Evolutionary conservation across 768 basidiomycete genomes (phyloP), one percentile per base, ranked within the genome.

Genomic region (Tulasnella sp.): DNA sequence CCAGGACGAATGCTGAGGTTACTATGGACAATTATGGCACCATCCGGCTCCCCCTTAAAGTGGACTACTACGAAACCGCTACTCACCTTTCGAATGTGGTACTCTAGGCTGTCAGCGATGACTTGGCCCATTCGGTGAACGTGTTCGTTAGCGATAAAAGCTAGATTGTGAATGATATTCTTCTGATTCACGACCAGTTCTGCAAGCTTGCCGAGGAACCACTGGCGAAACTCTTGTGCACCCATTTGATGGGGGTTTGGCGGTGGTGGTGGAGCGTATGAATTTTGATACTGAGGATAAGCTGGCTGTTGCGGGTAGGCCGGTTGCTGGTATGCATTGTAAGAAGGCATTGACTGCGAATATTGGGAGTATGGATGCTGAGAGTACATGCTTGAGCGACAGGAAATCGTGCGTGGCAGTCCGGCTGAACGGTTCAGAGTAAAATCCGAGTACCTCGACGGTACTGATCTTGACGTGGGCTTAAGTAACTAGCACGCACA

Each of bases 121-220:
- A 94, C 90, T 76, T 92, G 91, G 77, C 92, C 90, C 86, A 91
- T 94, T 62, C 92, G 90, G 2, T 82, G 34, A 52, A 89, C 86
- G 84, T 93, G 92, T 78, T 97, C 94, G 86, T 95, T 93, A 76
- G 98, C 97, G 82, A 94, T 90, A 89, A 96, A 92, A 44, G 98
- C 98, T 21, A 99, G 86, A 80, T 89, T 90, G 87, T 98, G 95
- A 82, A 99, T 99, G 81, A 98, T 91, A 14, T 95, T 93, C 83
- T 96, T 92, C 82, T 96, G 97, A 86, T 99, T 99, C 88, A 96
- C 92, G 75, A 92, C 94, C 81, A 99, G 92, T 81, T 92, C 91
- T 83, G 90, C 87, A 77, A 98, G 91, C 81, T 93, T 91, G 58
- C 87, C 84, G 78, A 89, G 92, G 95, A 86, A 95, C 94, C 86